Percentiles rank a stretch among this genome's conserved stretches.
phyloP scores from a whole-genome alignment of 371 early-diverging fungal species.

The Mucor circinelloides region DNA sequence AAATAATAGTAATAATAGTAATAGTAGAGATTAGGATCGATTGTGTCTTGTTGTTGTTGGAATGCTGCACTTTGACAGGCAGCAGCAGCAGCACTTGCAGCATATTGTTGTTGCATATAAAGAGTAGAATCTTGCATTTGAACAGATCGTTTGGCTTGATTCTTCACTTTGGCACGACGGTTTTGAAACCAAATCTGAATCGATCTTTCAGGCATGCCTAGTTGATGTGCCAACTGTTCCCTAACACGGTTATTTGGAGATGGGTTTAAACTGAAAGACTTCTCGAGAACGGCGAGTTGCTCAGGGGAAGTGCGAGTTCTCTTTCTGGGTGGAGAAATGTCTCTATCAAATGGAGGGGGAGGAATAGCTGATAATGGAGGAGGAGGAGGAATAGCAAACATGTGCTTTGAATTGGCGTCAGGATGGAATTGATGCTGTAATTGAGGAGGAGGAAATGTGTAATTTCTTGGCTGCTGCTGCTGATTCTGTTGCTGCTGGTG shows the following conservation, averaged over 20 bases:
- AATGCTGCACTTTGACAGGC: conserved; percentile 46
- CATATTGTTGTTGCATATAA: conserved; percentile 56
- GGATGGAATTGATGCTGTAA: conserved; percentile 1
- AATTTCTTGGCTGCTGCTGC: background rate
- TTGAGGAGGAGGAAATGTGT: background rate
- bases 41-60: conserved; percentile 38
- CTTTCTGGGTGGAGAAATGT: conserved; percentile 49
- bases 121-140: conserved; percentile 30
- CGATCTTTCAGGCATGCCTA: conserved; percentile 87
- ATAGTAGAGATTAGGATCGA: conserved; percentile 47
- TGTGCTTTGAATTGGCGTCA: background rate
- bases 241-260: conserved; percentile 83
- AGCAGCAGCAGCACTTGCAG: conserved; percentile 47
- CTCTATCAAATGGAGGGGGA: conserved; percentile 15
- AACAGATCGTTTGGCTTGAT: conserved; percentile 54
- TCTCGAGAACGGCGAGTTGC: conserved; percentile 73
- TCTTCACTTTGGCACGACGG: conserved; percentile 92
- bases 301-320: conserved; percentile 75
- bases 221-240: conserved; percentile 79
- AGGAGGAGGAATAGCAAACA: conserved; percentile 14
- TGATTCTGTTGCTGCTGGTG: background rate
- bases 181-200: conserved; percentile 99
- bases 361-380: conserved; percentile 12
- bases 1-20: conserved; percentile 54
- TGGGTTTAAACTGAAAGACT: conserved; percentile 70